phyloP scores from a whole-genome alignment of 768 basidiomycete species.

The Boletus bicolor region DNA sequence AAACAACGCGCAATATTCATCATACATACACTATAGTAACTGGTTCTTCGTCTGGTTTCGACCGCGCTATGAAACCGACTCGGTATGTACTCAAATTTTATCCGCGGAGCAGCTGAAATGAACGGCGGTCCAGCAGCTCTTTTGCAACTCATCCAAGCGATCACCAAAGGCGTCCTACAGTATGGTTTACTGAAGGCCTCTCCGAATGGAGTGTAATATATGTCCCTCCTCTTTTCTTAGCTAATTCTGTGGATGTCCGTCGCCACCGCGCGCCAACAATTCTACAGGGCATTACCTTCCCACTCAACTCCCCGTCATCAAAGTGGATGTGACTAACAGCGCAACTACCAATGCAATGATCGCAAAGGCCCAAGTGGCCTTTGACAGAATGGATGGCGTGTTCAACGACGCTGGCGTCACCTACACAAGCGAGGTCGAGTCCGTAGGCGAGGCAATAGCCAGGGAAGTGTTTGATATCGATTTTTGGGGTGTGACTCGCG shows the following conservation, averaged over 20 bases:
- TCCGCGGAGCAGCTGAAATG: neutral
- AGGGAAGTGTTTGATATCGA: neutral
- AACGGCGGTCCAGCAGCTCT: neutral
- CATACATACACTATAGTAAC: slow-evolving; percentile 9
- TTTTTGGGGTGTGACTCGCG: neutral
- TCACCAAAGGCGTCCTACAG: neutral
- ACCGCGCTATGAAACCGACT: slow-evolving; percentile 27
- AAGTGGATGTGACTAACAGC: neutral
- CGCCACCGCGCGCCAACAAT: slow-evolving; percentile 36
- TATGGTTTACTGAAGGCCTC: neutral
- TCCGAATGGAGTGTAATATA: neutral
- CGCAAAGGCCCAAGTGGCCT: neutral
- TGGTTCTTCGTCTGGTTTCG: slow-evolving; percentile 39
- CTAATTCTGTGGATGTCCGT: slow-evolving; percentile 7
- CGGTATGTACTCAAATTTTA: slow-evolving; percentile 19
- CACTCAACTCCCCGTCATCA: neutral
- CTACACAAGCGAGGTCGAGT: neutral
- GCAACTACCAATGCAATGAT: neutral
- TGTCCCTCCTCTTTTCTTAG: neutral
- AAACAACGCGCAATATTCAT: neutral
- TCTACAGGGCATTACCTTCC: neutral
- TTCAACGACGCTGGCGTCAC: neutral
- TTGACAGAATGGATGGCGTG: neutral
- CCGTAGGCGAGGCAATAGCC: too few relatives aligned
- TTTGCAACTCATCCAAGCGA: neutral